Base-by-base conservation (phyloP, 805 yeast species). In the Saturnispora gosingensis region DNA sequence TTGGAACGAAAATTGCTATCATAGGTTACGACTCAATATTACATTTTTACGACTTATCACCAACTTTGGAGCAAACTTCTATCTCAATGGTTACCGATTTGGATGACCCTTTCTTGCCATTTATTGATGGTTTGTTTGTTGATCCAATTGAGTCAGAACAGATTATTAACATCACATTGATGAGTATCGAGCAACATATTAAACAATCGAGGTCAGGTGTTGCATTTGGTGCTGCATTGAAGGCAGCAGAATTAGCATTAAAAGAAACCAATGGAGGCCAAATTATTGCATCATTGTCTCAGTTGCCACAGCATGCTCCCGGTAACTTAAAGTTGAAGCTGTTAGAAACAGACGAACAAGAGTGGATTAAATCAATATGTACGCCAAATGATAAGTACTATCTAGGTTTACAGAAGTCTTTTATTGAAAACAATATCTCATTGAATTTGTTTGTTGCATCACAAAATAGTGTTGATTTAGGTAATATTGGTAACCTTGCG, bases 81-180 rank as follows among this genome's bases (percentile, higher is more conserved):
- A 74, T 83, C 51, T 72, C 79, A 34, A 72, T 86, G 8, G 77
- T 85, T 22, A 72, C 82, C 9, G 97, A 89, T 61, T 63, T 87
- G 28, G 81, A 77, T 5, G 90, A 85, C 40, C 85, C 90, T 5
- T 88, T 89, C 58, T 70, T 89, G n/a, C 98, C 98, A 3, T 74
- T 89, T 55, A 70, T 70, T 52, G 74, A 73, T 2, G 97, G 97
- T 0, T 67, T 89, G 30, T 89, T 89, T 66, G 95, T 80, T 7
- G 88, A 85, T 56, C 89, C 96, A 1, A 69, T 68, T 7, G 88
- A 83, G 50, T 77, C 88, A 13, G 72, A 80, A 50, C 64, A 67
- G 45, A 78, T 77, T 11, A 83, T 91, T 53, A 85, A 84, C 40
- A 80, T 78, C 47, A 78, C 91, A 3, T 74, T 93, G 55, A 76